Evolutionary conservation across 305 asterid genomes (phyloP).

Genomic region (Fraxinus baroniana): DNA sequence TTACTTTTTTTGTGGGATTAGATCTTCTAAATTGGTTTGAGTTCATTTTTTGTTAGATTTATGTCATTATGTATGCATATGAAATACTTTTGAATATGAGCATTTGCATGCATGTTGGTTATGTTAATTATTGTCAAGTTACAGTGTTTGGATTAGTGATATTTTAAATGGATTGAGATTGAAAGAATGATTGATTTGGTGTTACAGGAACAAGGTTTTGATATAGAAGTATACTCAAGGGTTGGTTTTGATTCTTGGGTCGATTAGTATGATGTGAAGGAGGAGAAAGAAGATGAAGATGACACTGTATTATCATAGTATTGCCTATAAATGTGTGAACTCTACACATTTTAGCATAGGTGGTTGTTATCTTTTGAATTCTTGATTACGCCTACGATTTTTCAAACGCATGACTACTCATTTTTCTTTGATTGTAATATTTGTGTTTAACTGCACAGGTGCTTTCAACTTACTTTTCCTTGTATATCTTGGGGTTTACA

Average conservation of each 20-base stretch:
- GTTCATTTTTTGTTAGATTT: no score
- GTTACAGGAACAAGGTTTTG: constrained; percentile 87
- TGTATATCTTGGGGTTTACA: no score
- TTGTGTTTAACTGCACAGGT: no score
- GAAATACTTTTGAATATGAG: background rate
- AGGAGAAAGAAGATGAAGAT: constrained; percentile 23
- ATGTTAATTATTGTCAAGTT: background rate
- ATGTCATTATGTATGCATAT: background rate
- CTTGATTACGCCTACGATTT: no score
- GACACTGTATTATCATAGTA: constrained; percentile 19
- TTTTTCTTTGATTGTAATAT: no score
- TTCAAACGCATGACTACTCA: no score
- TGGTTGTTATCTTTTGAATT: no score
- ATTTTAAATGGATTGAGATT: constrained; percentile 21
- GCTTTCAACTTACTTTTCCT: no score
- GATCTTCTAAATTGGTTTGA: no score
- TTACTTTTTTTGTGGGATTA: no score
- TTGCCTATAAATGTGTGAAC: constrained; percentile 34
- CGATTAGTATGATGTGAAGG: constrained; percentile 20
- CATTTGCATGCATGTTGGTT: constrained; percentile 14
- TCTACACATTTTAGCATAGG: constrained; percentile 18
- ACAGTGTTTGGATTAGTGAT: constrained; percentile 8
- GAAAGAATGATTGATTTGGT: constrained; percentile 23
- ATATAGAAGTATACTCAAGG: constrained; percentile 49
- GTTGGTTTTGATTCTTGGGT: constrained; percentile 24